These are phyloP conservation scores for Rhypophila decipiens DNA, from an alignment of 495 filamentous ascomycete genomes.

Conservation along the genomic window DNA sequence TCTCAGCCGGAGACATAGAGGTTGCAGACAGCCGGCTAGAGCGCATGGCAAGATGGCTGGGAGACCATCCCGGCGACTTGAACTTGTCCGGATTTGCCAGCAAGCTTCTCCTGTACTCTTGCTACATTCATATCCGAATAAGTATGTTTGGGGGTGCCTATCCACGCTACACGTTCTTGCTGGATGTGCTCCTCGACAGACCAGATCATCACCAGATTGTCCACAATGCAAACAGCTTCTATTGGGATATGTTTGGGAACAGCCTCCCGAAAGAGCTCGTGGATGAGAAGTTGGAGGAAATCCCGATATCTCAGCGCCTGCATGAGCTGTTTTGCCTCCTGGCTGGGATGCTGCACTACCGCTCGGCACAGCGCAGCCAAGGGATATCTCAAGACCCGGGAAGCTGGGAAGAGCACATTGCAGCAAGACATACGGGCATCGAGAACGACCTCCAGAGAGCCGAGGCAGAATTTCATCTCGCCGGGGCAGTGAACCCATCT, in stretches of 20 bases:
- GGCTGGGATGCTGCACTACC: slow-evolving; percentile 14
- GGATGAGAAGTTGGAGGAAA: slow-evolving; percentile 11
- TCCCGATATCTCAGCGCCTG: slow-evolving; percentile 12
- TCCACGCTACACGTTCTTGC: slow-evolving; percentile 6
- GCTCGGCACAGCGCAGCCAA: slow-evolving; percentile 1
- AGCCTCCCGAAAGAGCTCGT: slow-evolving; percentile 12
- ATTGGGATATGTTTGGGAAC: slow-evolving; percentile 13
- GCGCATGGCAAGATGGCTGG: slow-evolving; percentile 10
- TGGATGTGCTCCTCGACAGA: slow-evolving; percentile 10
- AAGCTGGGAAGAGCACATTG: slow-evolving; percentile 6
- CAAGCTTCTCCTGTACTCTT: slow-evolving; percentile 16
- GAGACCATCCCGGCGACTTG: slow-evolving; percentile 4
- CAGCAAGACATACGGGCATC: slow-evolving; percentile 5
- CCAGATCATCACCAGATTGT: slow-evolving; percentile 12
- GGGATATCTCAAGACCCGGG: neutral
- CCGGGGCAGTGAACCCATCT: slow-evolving; percentile 9
- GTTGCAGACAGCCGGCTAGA: slow-evolving; percentile 6
- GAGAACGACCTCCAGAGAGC: slow-evolving; percentile 12
- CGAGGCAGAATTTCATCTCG: slow-evolving; percentile 15
- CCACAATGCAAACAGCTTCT: slow-evolving; percentile 11
- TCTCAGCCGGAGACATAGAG: slow-evolving; percentile 5
- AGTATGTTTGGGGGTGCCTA: slow-evolving; percentile 9
- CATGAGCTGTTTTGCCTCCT: slow-evolving; percentile 19
- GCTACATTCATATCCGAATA: slow-evolving; percentile 18
- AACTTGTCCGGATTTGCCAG: slow-evolving; percentile 14